Percentiles rank a stretch among this genome's conserved stretches.
phyloP scores from a whole-genome alignment of 2,329 filamentous ascomycete genomes.

The Apiospora rasikravindrae region DNA sequence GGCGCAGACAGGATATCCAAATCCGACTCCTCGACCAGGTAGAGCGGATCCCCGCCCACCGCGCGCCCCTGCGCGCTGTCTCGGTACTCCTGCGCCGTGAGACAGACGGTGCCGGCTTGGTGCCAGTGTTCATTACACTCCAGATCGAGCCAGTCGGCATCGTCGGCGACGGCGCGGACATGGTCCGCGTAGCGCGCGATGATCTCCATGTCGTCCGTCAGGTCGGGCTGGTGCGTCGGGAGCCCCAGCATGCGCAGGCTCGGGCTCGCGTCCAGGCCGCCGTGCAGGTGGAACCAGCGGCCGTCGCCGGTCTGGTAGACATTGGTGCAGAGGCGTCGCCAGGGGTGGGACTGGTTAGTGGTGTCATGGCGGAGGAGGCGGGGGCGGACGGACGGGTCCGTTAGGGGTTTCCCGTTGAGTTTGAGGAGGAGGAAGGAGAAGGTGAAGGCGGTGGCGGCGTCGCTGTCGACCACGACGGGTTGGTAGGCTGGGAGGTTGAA shows the following conservation, averaged over 20 bases:
- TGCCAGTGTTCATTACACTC: slow-evolving; percentile 25
- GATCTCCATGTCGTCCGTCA: slow-evolving; percentile 36
- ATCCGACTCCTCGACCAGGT: slow-evolving; percentile 30
- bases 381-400: slow-evolving; percentile 29
- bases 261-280: slow-evolving; percentile 31
- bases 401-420: slow-evolving; percentile 30
- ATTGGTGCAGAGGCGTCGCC: slow-evolving; percentile 37
- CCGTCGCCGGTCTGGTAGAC: slow-evolving; percentile 31
- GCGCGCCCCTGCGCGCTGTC: slow-evolving; percentile 35
- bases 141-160: slow-evolving; percentile 29
- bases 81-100: slow-evolving; percentile 34
- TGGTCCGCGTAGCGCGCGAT: slow-evolving; percentile 26
- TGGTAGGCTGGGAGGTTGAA: slow-evolving; percentile 27
- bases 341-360: slow-evolving; percentile 33
- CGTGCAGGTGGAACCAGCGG: slow-evolving; percentile 31
- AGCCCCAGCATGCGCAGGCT: slow-evolving; percentile 41
- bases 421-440: slow-evolving; percentile 36
- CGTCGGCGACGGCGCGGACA: neutral
- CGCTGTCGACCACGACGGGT: slow-evolving; percentile 34
- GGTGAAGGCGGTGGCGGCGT: slow-evolving; percentile 36
- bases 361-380: slow-evolving; percentile 34
- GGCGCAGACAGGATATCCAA: slow-evolving; percentile 33
- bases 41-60: slow-evolving; percentile 34
- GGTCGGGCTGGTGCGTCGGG: slow-evolving; percentile 31
- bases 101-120: slow-evolving; percentile 36